These are phyloP conservation scores for Aspergillus spinulosporus DNA, from an alignment of 2,329 filamentous ascomycete genomes.

Conservation along the genomic window DNA sequence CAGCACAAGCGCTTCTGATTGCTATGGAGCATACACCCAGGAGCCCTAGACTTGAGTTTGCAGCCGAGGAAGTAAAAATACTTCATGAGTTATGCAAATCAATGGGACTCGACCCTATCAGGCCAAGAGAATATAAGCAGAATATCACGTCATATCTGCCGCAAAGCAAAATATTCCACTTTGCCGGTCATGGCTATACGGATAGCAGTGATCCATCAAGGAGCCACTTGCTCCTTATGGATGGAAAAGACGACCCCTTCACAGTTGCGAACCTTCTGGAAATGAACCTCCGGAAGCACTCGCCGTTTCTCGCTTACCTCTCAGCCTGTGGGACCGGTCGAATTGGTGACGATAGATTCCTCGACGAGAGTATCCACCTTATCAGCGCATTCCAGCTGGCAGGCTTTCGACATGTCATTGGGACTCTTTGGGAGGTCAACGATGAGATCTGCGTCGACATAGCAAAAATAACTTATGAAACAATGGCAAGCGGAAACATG, in stretches of 20 bases:
- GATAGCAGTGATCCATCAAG: slow-evolving; percentile 31
- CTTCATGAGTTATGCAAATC: not conserved
- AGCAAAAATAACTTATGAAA: slow-evolving; percentile 3
- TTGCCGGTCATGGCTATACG: slow-evolving; percentile 41
- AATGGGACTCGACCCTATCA: not conserved
- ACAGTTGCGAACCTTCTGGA: slow-evolving; percentile 24
- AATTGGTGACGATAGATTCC: slow-evolving; percentile 21
- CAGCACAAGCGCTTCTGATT: not conserved
- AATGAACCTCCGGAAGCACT: not conserved
- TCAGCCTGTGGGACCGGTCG: slow-evolving; percentile 41
- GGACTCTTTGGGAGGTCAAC: slow-evolving; percentile 43
- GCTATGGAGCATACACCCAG: not conserved
- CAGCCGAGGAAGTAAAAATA: not conserved
- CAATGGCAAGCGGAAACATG: slow-evolving; percentile 1
- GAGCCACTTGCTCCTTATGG: slow-evolving; percentile 33
- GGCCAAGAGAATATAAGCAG: not conserved
- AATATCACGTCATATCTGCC: not conserved
- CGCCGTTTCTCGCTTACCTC: slow-evolving; percentile 40
- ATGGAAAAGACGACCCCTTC: slow-evolving; percentile 13
- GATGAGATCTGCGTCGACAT: slow-evolving; percentile 27
- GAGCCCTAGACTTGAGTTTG: not conserved
- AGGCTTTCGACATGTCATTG: slow-evolving; percentile 46
- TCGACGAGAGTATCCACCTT: slow-evolving; percentile 45
- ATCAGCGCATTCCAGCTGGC: slow-evolving; percentile 42
- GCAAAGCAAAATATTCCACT: slow-evolving; percentile 43